These are phyloP conservation scores for Phytophthora macrochlamydospora DNA, from an alignment of 352 stramenopile species.

Conservation along the genomic window DNA sequence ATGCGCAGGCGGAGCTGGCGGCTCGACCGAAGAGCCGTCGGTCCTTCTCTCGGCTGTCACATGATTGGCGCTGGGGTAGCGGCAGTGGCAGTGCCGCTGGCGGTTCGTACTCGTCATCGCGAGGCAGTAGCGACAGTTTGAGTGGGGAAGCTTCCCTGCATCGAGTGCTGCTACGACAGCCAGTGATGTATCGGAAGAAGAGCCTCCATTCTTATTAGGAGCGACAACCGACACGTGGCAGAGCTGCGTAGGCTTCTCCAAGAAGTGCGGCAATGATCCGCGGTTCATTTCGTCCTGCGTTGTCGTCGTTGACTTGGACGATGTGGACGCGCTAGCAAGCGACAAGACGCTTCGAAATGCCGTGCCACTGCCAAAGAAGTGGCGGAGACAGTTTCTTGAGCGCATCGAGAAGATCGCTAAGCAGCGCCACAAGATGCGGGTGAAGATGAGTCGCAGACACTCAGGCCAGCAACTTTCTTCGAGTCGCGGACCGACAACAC, in stretches of 20 bases:
- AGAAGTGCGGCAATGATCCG: constrained; percentile 52
- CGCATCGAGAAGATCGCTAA: constrained; percentile 73
- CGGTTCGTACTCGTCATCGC: constrained; percentile 29
- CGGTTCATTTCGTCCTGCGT: constrained; percentile 60
- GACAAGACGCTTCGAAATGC: constrained; percentile 68
- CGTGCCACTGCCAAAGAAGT: constrained; percentile 71
- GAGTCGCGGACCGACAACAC: constrained; percentile 45
- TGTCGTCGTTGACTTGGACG: constrained; percentile 74
- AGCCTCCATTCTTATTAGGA: constrained; percentile 72
- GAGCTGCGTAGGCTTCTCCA: constrained; percentile 53
- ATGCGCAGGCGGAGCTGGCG: constrained; percentile 55
- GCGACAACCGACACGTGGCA: constrained; percentile 75
- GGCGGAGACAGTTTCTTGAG: constrained; percentile 77
- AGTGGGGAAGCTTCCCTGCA: no score
- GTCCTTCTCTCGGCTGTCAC: constrained; percentile 58
- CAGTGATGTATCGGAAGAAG: constrained; percentile 31
- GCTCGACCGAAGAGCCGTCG: constrained; percentile 60
- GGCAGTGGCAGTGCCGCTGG: constrained; percentile 23
- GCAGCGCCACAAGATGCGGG: constrained; percentile 61
- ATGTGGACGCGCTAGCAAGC: constrained; percentile 48
- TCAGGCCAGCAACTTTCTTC: constrained; percentile 29
- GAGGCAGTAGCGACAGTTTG: constrained; percentile 20
- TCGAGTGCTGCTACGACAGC: no score
- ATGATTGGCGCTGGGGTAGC: constrained; percentile 72
- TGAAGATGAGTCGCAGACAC: constrained; percentile 48